Percentiles rank a stretch among this genome's conserved stretches.
These are phyloP conservation scores for Passiflora organensis DNA, from an alignment of 345 rosid species.

Conservation along the genomic window DNA sequence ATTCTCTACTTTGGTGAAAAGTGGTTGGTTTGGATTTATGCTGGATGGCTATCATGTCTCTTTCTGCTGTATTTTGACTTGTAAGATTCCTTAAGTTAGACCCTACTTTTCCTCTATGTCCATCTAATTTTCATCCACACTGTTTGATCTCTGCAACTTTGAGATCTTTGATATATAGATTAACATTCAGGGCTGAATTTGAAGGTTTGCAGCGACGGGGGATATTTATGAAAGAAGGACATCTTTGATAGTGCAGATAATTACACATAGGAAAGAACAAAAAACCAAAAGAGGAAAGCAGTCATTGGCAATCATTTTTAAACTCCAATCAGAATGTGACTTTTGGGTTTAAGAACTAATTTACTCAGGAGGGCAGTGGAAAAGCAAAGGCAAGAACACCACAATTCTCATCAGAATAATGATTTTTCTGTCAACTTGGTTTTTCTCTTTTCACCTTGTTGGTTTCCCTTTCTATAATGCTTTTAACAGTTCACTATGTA, in stretches of 20 bases:
- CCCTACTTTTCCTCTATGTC: conserved; percentile 34
- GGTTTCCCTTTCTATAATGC: conserved; percentile 10
- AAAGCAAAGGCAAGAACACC: conserved; percentile 30
- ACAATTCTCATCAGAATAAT: conserved; percentile 22
- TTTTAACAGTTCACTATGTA: conserved; percentile 16
- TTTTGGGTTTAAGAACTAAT: conserved; percentile 7
- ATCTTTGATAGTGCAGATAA: too few relatives aligned
- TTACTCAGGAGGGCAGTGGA: conserved; percentile 22
- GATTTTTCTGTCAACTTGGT: conserved; percentile 20
- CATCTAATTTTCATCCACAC: neutral
- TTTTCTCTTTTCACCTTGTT: conserved; percentile 15
- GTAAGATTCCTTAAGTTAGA: conserved; percentile 15
- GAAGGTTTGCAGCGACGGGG: too few relatives aligned
- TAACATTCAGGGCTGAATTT: too few relatives aligned
- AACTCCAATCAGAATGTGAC: neutral
- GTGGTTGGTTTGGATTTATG: conserved; percentile 34
- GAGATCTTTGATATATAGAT: conserved; percentile 4
- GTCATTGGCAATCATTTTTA: neutral
- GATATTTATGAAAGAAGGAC: too few relatives aligned
- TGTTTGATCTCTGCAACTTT: neutral
- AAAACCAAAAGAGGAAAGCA: neutral
- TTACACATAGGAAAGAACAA: neutral
- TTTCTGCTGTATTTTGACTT: conserved; percentile 36
- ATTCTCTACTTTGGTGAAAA: conserved; percentile 25
- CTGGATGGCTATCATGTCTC: conserved; percentile 33